A percentile compares a stretch with the other conserved stretches of the same genome.
phyloP scores from a whole-genome alignment of 116 monocot species.

The Iris pallida region DNA sequence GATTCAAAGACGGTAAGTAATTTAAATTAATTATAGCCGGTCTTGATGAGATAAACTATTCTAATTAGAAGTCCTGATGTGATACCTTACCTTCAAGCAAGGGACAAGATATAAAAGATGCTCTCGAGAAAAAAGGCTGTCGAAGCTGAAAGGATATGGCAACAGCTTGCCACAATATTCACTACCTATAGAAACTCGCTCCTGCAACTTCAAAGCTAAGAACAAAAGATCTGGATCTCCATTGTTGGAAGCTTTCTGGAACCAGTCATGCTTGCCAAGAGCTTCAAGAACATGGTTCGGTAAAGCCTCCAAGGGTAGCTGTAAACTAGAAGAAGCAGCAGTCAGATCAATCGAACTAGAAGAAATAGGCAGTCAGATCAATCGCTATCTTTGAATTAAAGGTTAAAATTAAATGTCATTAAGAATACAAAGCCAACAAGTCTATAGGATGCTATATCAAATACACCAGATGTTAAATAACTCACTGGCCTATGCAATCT shows the following conservation, averaged over 20 bases:
- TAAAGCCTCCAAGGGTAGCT: constrained; percentile 80
- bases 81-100: constrained; percentile 68
- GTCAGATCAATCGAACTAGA: constrained; percentile 7
- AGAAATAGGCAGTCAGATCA: too few relatives aligned
- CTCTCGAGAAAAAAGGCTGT: constrained; percentile 61
- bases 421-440: too few relatives aligned
- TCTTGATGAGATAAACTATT: too few relatives aligned
- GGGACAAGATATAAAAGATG: constrained; percentile 53
- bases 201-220: constrained; percentile 81
- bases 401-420: too few relatives aligned
- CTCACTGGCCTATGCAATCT: too few relatives aligned
- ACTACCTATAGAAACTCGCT: constrained; percentile 34
- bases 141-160: constrained; percentile 55
- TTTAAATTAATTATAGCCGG: too few relatives aligned
- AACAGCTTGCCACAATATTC: constrained; percentile 55
- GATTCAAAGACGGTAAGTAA: too few relatives aligned
- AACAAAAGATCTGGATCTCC: constrained; percentile 86
- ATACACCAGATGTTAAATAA: too few relatives aligned
- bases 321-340: constrained; percentile 27
- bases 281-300: constrained; percentile 42
- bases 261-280: constrained; percentile 64
- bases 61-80: neutral
- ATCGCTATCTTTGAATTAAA: too few relatives aligned
- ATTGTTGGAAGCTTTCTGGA: constrained; percentile 50
- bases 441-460: too few relatives aligned